These are phyloP conservation scores for Penicillium olsonii DNA, from an alignment of 2,329 filamentous ascomycete species.

Conservation along the genomic window DNA sequence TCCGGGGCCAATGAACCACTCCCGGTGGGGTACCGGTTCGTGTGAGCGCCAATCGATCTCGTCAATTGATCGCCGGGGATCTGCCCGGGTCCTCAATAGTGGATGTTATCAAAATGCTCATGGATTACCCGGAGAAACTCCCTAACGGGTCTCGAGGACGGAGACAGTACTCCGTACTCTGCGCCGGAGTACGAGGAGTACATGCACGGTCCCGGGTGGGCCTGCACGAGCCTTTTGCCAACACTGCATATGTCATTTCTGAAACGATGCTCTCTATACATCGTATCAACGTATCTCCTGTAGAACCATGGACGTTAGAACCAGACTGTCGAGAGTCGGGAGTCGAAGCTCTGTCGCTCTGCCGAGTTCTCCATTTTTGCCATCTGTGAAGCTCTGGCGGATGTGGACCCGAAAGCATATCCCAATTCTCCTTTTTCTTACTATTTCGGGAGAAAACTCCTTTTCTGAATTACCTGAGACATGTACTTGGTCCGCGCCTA, in stretches of 20 bases:
- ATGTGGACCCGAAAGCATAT: not conserved
- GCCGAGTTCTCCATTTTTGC: too few species aligned
- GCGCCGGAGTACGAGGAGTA: too few species aligned
- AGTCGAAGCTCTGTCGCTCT: too few species aligned
- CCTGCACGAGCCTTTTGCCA: too few species aligned
- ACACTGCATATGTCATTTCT: too few species aligned
- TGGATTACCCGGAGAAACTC: conserved; percentile 10
- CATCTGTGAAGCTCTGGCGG: too few species aligned
- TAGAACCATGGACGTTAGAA: too few species aligned
- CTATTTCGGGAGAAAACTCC: too few species aligned
- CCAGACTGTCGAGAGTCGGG: too few species aligned
- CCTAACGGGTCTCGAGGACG: not conserved
- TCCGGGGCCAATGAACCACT: conserved; percentile 17
- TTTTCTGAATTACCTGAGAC: not conserved
- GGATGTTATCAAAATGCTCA: conserved; percentile 16
- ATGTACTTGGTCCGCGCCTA: not conserved
- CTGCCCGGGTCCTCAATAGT: conserved; percentile 29
- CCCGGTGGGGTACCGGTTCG: conserved; percentile 21
- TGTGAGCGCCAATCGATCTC: conserved; percentile 25
- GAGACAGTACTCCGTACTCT: too few species aligned
- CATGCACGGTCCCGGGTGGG: conserved; percentile 7
- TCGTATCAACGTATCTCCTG: too few species aligned
- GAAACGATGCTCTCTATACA: too few species aligned
- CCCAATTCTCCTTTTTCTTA: not conserved
- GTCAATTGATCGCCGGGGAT: conserved; percentile 23